These are phyloP conservation scores for Malus asiatica DNA, from an alignment of 306 rosid genomes.

Conservation along the genomic window DNA sequence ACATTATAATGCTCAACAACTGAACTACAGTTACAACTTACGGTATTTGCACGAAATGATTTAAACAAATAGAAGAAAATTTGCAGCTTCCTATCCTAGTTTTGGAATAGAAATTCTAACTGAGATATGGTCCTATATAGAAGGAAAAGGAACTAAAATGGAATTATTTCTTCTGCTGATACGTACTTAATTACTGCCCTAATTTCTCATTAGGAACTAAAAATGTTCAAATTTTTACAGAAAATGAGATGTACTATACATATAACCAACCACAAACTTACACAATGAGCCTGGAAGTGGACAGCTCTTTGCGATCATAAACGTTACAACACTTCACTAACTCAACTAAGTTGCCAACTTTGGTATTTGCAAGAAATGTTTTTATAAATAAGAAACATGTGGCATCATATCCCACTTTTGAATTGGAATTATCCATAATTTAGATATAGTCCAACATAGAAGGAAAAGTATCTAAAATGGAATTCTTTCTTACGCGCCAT, in stretches of 20 bases:
- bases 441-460: background rate
- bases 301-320: background rate
- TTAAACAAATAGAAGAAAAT: background rate
- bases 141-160: background rate
- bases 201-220: background rate
- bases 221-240: background rate
- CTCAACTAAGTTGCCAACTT: background rate
- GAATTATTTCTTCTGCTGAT: background rate
- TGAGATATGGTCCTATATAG: background rate
- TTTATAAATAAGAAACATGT: background rate
- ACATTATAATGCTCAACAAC: background rate
- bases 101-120: background rate
- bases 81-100: background rate
- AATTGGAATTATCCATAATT: background rate
- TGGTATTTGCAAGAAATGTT: background rate
- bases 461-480: background rate
- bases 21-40: background rate
- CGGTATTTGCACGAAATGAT: background rate
- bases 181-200: background rate
- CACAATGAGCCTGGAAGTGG: background rate
- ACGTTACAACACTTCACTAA: background rate
- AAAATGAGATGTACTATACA: background rate
- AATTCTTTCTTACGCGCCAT: background rate
- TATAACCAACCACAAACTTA: background rate
- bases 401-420: background rate